These are phyloP conservation scores for Trametes cingulata DNA, from an alignment of 768 basidiomycete genomes.

Conservation along the genomic window DNA sequence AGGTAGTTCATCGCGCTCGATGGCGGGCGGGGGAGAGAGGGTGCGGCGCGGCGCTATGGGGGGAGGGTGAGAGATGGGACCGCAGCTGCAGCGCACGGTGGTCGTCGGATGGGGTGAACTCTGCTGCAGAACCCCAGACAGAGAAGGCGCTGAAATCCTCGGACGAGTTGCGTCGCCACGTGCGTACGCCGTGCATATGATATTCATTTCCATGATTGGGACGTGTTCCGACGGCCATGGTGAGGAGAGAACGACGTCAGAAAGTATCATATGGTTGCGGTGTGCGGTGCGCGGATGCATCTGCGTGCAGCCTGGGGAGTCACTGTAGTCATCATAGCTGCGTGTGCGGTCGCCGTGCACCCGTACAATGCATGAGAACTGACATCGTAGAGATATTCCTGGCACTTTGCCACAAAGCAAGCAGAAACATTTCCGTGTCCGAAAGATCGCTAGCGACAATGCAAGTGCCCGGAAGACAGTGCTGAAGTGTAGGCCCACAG, in stretches of 20 bases:
- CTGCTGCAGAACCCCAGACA: slow-evolving; percentile 15
- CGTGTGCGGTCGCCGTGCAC: too few relatives aligned
- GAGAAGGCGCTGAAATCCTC: neutral
- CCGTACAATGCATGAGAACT: neutral
- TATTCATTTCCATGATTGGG: neutral
- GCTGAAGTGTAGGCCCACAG: too few relatives aligned
- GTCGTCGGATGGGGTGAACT: slow-evolving; percentile 9
- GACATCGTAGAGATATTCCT: neutral
- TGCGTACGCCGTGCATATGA: slow-evolving; percentile 9
- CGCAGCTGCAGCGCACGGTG: neutral
- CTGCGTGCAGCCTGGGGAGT: neutral
- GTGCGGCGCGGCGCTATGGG: neutral
- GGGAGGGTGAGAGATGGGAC: neutral
- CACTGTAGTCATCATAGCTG: too few relatives aligned
- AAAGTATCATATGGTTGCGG: neutral
- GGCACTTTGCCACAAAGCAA: too few relatives aligned
- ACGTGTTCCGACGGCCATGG: neutral
- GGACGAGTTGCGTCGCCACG: slow-evolving; percentile 9
- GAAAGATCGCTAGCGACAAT: too few relatives aligned
- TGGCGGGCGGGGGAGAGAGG: neutral
- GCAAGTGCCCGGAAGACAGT: too few relatives aligned
- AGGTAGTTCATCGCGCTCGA: slow-evolving; percentile 73
- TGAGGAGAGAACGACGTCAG: slow-evolving; percentile 3
- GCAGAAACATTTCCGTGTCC: too few relatives aligned
- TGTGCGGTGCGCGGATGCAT: neutral